phyloP scores from a whole-genome alignment of 164 flowering plant genomes.

The Sedum album region DNA sequence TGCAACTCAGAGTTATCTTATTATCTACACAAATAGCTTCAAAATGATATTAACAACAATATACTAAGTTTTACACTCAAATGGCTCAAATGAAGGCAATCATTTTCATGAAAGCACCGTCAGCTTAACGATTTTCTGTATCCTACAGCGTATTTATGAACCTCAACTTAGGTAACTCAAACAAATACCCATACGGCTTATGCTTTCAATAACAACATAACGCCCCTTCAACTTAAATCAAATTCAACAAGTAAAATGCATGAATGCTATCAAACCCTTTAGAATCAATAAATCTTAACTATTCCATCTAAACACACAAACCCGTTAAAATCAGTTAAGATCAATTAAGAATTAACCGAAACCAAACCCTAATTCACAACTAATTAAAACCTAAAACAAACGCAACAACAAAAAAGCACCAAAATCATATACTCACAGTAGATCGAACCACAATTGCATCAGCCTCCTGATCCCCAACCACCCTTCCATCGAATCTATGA shows the following conservation, averaged over 20 bases:
- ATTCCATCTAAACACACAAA: too few relatives aligned
- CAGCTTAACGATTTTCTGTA: too few relatives aligned
- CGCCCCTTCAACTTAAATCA: neutral
- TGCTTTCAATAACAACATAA: neutral
- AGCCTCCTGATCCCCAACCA: conserved; percentile 21
- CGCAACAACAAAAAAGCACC: neutral
- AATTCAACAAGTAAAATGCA: neutral
- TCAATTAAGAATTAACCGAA: neutral
- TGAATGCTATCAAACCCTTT: too few relatives aligned
- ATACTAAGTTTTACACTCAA: too few relatives aligned
- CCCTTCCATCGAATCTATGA: conserved; percentile 19
- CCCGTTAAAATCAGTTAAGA: too few relatives aligned
- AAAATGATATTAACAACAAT: too few relatives aligned
- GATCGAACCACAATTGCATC: conserved; percentile 32
- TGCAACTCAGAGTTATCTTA: too few relatives aligned
- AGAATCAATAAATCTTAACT: too few relatives aligned
- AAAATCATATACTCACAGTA: conserved; percentile 29
- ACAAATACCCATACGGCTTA: neutral
- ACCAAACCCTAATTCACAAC: neutral
- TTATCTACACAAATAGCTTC: too few relatives aligned
- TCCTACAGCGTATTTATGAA: too few relatives aligned
- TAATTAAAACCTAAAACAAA: neutral
- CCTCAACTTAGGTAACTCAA: neutral
- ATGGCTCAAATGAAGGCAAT: too few relatives aligned
- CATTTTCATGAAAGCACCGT: too few relatives aligned